Base-by-base conservation (phyloP, 768 basidiomycete species). In the Amanita rubescens region DNA sequence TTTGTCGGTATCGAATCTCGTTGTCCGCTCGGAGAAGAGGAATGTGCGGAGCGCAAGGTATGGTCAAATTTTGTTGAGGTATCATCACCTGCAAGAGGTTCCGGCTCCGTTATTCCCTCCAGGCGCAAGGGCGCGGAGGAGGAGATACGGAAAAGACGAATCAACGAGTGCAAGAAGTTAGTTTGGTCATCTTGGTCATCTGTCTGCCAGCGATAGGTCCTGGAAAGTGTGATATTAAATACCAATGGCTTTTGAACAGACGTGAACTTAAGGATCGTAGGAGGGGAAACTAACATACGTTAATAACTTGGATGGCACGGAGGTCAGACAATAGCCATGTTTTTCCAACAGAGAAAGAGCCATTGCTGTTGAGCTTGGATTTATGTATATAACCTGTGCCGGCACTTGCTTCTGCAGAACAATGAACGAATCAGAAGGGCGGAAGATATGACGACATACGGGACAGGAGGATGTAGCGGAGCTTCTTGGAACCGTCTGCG, bases 291-390 rank as follows among this genome's bases (percentile, higher is more conserved):
- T 34, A 2, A 73, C 84, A 63, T 66, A 95, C 94, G 63, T 76
- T 78, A 33, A 79, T 55, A 44, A 95, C 85, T 58, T 94, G 85
- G 42, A 99, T 65, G 35, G 72, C 82, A 57, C 88, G 80, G 60
- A 98, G 75, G 67, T 97, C 94, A 38, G 81, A 67, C 46, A 98
- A 70, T 55, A 74, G 78, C 96, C 96, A 99, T 1, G 95, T 92
- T 74, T 99, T 99, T 5, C 96, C 96, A 45, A 98, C 91, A 7
- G 93, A 96, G 69, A 95, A 98, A 0, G 91, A 80, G 32, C 90
- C 87, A 64, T 97, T 98, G 39, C 86, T 84, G 65, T 99, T 98
- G 58, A 91, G 73, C 71, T 98, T 98, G 1, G 94, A 93, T 71
- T 99, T 99, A 79, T 99, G 94, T 17, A 99, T 80, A 66, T 84